Conservation (phyloP, 305 asterid species). For the Withania somnifera region DNA sequence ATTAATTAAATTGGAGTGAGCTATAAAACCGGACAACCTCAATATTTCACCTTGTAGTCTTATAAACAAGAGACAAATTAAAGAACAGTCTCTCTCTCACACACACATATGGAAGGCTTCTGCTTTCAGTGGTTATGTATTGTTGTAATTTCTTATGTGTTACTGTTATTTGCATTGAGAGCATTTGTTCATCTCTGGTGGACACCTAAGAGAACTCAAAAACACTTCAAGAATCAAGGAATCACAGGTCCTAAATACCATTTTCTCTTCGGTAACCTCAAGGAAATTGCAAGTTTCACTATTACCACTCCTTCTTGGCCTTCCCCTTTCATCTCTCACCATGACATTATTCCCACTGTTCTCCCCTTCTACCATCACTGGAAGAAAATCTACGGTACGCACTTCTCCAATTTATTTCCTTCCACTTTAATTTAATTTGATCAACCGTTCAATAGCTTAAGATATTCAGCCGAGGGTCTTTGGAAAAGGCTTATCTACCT, state of each 20-base stretch:
- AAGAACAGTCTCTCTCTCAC: neutral
- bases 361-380: slow-evolving; percentile 89
- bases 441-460: no score
- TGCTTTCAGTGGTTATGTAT: slow-evolving; percentile 31
- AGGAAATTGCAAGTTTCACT: slow-evolving; percentile 57
- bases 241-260: slow-evolving; percentile 70
- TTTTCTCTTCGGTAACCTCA: slow-evolving; percentile 67
- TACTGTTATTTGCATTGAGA: slow-evolving; percentile 20
- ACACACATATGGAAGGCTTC: slow-evolving; percentile 26
- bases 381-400: slow-evolving; percentile 74
- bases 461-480: no score
- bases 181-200: slow-evolving; percentile 54
- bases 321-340: slow-evolving; percentile 59
- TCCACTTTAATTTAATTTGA: no score
- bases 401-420: neutral
- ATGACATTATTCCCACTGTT: slow-evolving; percentile 89
- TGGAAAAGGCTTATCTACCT: no score
- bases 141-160: slow-evolving; percentile 35
- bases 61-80: neutral
- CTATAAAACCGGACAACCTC: slow-evolving; percentile 5
- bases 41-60: neutral
- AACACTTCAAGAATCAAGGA: slow-evolving; percentile 66
- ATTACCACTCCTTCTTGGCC: slow-evolving; percentile 46
- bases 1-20: neutral
- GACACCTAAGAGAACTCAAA: slow-evolving; percentile 55